Percentiles rank a stretch among this genome's conserved stretches.
phyloP scores from a whole-genome alignment of 2,329 filamentous ascomycete species.

The Sclerotinia trifoliorum region DNA sequence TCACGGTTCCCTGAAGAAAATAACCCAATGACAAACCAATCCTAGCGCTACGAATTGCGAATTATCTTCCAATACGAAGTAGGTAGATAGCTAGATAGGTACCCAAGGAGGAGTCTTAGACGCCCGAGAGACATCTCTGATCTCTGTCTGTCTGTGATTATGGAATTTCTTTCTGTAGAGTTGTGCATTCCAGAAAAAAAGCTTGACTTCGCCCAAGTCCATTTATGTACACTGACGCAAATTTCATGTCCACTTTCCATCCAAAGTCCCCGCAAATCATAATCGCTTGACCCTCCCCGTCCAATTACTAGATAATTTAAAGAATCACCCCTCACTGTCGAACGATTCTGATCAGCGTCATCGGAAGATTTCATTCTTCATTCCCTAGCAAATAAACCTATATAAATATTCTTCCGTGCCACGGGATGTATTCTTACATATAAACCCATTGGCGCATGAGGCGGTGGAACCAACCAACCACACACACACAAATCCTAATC shows the following conservation, averaged over 20 bases:
- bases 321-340: constrained; percentile 9
- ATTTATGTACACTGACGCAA: constrained; percentile 11
- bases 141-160: background rate
- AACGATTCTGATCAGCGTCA: background rate
- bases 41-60: background rate
- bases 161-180: background rate
- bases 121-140: background rate
- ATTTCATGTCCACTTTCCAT: background rate
- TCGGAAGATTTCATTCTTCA: background rate
- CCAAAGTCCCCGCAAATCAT: background rate
- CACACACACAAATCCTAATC: background rate
- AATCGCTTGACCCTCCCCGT: background rate
- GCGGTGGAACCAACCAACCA: background rate
- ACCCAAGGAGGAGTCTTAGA: constrained; percentile 3
- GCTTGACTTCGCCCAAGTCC: constrained; percentile 4
- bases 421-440: background rate
- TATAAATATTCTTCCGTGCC: background rate
- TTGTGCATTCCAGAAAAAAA: background rate
- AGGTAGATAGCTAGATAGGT: background rate
- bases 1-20: background rate
- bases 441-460: background rate
- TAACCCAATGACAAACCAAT: background rate
- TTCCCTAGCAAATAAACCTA: background rate
- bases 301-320: background rate
- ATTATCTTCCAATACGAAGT: background rate